Evolutionary conservation across 306 rosid genomes (phyloP), one percentile per base, ranked within the genome.

Genomic region (Nissolia schottii): DNA sequence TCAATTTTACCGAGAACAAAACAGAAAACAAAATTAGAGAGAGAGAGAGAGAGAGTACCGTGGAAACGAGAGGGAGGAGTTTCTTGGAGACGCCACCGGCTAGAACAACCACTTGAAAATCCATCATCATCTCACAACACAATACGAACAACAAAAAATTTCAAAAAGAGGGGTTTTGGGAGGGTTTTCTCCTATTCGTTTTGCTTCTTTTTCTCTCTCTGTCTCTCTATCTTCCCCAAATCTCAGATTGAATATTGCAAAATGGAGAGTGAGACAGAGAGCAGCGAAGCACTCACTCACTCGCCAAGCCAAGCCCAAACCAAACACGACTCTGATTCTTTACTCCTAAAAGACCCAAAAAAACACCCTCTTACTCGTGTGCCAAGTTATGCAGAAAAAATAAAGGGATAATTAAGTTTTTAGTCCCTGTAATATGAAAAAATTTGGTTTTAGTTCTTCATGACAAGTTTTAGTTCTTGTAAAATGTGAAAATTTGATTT

Each of bases 71-170:
- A 57, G 97, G 99, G 57, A 81, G 81, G 73, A 95, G 99, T 1
- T 89, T 88, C 82, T 85, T 95, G 11, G 97, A 84, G 78, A 80
- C 66, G 69, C 97, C 99, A 29, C 97, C 99, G 72, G 96, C 96
- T 49, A 94, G 86, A 72, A 94, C 90, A 31, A 94, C 97, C 70
- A 94, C 99, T 68, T 94, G 97, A 66, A 91, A 94, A 85, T 94
- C 97, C 99, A 94, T 89, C 35, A 58, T 14, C 46, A 7, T 25
- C 20, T n/a, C n/a, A n/a, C n/a, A n/a, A n/a, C n/a, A n/a, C n/a
- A n/a, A n/a, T n/a, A n/a, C n/a, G n/a, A n/a, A 3, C 37, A 12
- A 12, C 25, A 32, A 41, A 62, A 4, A 14, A 3, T n/a, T n/a
- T n/a, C 20, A 25, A 27, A n/a, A 60, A 74, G 66, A 74, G 55